These are phyloP conservation scores for Botrytis elliptica DNA, from an alignment of 2,329 filamentous ascomycete genomes.

Conservation along the genomic window DNA sequence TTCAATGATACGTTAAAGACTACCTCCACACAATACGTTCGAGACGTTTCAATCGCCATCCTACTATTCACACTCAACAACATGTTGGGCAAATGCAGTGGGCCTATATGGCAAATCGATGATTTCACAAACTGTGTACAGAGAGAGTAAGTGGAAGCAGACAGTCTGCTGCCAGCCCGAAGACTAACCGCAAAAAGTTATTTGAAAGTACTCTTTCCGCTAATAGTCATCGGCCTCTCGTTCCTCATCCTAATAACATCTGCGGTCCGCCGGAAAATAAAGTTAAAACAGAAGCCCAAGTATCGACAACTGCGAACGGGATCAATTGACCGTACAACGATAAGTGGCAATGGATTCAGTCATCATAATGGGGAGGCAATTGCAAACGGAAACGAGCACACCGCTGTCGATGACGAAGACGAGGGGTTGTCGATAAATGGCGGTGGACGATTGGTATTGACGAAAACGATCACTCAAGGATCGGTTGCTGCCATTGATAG, in stretches of 20 bases:
- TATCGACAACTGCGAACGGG: conserved; percentile 57
- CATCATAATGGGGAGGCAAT: not conserved
- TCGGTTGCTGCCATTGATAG: conserved; percentile 71
- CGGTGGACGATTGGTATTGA: conserved; percentile 57
- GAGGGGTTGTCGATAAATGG: conserved; percentile 55
- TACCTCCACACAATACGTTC: not conserved
- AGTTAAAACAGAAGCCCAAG: conserved; percentile 50
- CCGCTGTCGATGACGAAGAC: conserved; percentile 51
- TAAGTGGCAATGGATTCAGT: conserved; percentile 22
- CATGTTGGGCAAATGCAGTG: conserved; percentile 36
- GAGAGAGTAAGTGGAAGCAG: conserved; percentile 59
- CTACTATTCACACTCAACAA: not conserved
- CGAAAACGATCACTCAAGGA: conserved; percentile 60
- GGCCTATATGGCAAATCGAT: conserved; percentile 56
- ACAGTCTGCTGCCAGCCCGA: too few species aligned
- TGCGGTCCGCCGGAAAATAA: conserved; percentile 52
- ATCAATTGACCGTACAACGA: conserved; percentile 41
- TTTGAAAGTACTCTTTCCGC: conserved; percentile 76
- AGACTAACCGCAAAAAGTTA: conserved; percentile 53
- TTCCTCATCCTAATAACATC: conserved; percentile 63
- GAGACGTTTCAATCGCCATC: not conserved
- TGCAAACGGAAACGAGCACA: conserved; percentile 38
- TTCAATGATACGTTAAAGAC: conserved; percentile 11
- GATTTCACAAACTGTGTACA: conserved; percentile 64
- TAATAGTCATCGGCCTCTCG: conserved; percentile 69